Evolutionary conservation across 2,329 filamentous ascomycete species (phyloP), one percentile per base, ranked within the genome.

Genomic region (Fusarium sp.): DNA sequence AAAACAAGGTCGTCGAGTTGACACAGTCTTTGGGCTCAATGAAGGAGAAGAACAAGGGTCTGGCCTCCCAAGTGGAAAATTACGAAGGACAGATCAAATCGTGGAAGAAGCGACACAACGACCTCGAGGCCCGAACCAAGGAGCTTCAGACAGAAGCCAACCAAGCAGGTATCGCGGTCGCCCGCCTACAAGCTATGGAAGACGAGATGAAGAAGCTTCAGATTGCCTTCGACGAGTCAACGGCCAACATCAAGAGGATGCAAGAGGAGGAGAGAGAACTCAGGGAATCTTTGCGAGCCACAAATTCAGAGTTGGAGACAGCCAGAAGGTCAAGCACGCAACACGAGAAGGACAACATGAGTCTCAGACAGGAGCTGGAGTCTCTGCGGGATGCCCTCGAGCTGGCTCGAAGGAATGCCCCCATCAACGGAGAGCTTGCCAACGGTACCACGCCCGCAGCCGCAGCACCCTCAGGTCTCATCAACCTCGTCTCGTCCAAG

Each of bases 1-100:
- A 99, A 84, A 98, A 99, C 89, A 99, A 99, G 90, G 96, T 99
- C 72, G 94, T 99, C 72, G 96, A 99, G 85, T 89, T 99, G 79
- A 99, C 96, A 3, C 96, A 99, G 83, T 94, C 93, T 56, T 85
- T 99, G 78, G 95, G 96, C 75, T 92, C 94, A 15, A 93, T 98
- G 89, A 98, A 97, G 86, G 90, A 92, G 72, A 94, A 98, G 85
- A 99, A 99, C 89, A 98, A 97, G 87, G 90, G 90, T 66, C 88
- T 99, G 70, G 88, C 93, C 77, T 92, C 90, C 41, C 95, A 98
- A 83, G 92, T 99, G 55, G 94, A 98, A 83, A 98, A 94, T 82
- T 98, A 98, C 85, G 96, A 99, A 82, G 92, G 89, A 76, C 96
- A 99, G 84, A 91, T 99, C 85, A 97, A 97, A 83, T 97, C 94